Evolutionary conservation across 2,329 filamentous ascomycete genomes (phyloP).

Genomic region (Pestalotiopsis sp.): DNA sequence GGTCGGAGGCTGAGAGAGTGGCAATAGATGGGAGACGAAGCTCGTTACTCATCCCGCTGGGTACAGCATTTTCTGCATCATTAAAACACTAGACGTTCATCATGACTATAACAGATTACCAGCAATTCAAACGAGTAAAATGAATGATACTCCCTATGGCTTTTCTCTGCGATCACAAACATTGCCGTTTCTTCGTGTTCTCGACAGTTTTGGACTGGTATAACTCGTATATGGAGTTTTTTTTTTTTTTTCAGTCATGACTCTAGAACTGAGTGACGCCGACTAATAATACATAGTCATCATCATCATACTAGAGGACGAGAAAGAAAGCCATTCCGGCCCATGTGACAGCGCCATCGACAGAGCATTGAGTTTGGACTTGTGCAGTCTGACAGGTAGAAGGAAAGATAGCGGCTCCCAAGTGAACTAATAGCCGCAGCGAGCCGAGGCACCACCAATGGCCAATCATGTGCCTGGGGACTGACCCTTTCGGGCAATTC

Average conservation of each 20-base stretch:
- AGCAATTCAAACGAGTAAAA: background rate
- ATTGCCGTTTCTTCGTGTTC: too few species aligned
- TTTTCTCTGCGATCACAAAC: too few species aligned
- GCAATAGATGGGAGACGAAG: background rate
- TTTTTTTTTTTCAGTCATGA: too few species aligned
- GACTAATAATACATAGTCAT: background rate
- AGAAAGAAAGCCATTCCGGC: background rate
- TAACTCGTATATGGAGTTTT: too few species aligned
- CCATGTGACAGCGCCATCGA: background rate
- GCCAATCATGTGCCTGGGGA: background rate
- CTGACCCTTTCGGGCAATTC: conserved; percentile 7
- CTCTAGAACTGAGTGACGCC: background rate
- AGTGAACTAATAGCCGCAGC: background rate
- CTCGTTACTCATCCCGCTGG: background rate
- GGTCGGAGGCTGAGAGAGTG: background rate
- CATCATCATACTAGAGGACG: too few species aligned
- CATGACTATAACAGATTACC: background rate
- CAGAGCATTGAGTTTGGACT: background rate
- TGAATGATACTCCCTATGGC: too few species aligned
- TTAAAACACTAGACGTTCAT: background rate
- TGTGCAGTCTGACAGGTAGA: background rate
- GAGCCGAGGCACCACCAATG: conserved; percentile 1
- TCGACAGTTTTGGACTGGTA: too few species aligned
- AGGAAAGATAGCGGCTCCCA: background rate
- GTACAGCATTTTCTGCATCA: background rate